These are phyloP conservation scores for Penicillium desertorum DNA, from an alignment of 495 filamentous ascomycete species.

Conservation along the genomic window DNA sequence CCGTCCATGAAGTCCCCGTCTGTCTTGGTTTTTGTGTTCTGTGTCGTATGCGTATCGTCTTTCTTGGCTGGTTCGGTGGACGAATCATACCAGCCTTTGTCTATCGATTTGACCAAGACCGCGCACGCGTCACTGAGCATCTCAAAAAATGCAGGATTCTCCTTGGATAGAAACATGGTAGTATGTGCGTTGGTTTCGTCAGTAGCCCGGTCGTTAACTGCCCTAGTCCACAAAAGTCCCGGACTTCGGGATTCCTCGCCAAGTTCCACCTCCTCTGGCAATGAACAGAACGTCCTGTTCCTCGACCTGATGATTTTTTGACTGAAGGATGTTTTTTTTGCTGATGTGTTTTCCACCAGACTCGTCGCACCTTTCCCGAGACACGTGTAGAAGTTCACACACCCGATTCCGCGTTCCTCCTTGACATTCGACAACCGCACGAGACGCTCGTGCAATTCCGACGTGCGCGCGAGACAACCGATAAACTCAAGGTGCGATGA, in stretches of 20 bases:
- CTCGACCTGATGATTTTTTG: conserved; percentile 46
- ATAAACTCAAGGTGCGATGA: conserved; percentile 94
- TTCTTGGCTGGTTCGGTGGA: conserved; percentile 30
- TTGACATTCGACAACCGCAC: conserved; percentile 54
- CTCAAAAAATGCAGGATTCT: conserved; percentile 75
- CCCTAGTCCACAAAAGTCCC: conserved; percentile 58
- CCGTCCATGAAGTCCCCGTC: conserved; percentile 36
- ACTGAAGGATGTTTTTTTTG: conserved; percentile 35
- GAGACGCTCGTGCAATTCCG: conserved; percentile 72
- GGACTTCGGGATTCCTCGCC: conserved; percentile 25
- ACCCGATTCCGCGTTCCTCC: conserved; percentile 58
- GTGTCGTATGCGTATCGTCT: conserved; percentile 7
- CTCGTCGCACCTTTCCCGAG: conserved; percentile 63
- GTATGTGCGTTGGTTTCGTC: conserved; percentile 86
- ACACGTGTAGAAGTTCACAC: conserved; percentile 78
- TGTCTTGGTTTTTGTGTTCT: conserved; percentile 12
- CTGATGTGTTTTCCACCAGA: conserved; percentile 33
- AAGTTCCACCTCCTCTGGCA: conserved; percentile 60
- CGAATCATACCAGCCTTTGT: conserved; percentile 42
- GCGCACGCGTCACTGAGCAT: conserved; percentile 67
- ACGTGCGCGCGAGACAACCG: conserved; percentile 74
- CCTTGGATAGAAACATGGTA: conserved; percentile 78
- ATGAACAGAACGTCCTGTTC: conserved; percentile 78
- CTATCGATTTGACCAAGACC: conserved; percentile 51
- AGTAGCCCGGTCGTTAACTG: conserved; percentile 70